phyloP scores from a whole-genome alignment of 1,284 basidiomycete genomes.

The Leccinum subrobustum region DNA sequence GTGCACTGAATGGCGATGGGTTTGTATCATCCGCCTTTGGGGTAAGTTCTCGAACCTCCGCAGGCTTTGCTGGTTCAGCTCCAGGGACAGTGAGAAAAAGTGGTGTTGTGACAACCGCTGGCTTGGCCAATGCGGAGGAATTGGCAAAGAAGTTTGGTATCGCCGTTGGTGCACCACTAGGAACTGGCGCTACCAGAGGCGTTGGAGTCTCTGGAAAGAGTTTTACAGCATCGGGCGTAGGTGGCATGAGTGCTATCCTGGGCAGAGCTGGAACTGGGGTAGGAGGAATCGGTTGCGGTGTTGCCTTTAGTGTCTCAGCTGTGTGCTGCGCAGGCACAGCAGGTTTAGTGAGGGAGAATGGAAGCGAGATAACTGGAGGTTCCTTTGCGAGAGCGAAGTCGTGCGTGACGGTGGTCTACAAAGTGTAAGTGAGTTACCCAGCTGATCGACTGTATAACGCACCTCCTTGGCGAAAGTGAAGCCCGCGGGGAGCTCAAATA shows the following conservation, averaged over 20 bases:
- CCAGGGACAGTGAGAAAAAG: constrained; percentile 7
- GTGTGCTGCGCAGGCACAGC: constrained; percentile 8
- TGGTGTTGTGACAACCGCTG: constrained; percentile 16
- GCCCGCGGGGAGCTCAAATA: constrained; percentile 58
- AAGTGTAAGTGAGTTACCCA: constrained; percentile 14
- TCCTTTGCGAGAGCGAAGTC: constrained; percentile 52
- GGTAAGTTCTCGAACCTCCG: constrained; percentile 12
- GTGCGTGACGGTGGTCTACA: constrained; percentile 34
- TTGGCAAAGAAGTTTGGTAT: constrained; percentile 54
- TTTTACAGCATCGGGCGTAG: constrained; percentile 29
- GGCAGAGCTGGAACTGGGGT: constrained; percentile 14
- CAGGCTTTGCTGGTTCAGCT: constrained; percentile 12
- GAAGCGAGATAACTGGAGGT: constrained; percentile 59
- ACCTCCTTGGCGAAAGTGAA: constrained; percentile 70
- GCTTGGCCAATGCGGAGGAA: constrained; percentile 36
- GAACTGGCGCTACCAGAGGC: constrained; percentile 7
- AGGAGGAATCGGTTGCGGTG: constrained; percentile 2
- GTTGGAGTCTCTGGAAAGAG: constrained; percentile 19
- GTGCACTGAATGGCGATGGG: constrained; percentile 21
- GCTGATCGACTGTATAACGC: constrained; percentile 28
- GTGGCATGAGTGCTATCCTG: constrained; percentile 29
- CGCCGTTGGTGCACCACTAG: constrained; percentile 10
- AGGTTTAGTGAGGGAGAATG: constrained; percentile 59
- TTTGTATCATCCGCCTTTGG: constrained; percentile 10
- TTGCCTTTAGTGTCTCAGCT: constrained; percentile 4